A percentile compares a stretch with the other conserved stretches of the same genome.
Evolutionary conservation across 23 red algal genomes (phyloP).

Genomic region (Cyanidioschyzon merolae): DNA sequence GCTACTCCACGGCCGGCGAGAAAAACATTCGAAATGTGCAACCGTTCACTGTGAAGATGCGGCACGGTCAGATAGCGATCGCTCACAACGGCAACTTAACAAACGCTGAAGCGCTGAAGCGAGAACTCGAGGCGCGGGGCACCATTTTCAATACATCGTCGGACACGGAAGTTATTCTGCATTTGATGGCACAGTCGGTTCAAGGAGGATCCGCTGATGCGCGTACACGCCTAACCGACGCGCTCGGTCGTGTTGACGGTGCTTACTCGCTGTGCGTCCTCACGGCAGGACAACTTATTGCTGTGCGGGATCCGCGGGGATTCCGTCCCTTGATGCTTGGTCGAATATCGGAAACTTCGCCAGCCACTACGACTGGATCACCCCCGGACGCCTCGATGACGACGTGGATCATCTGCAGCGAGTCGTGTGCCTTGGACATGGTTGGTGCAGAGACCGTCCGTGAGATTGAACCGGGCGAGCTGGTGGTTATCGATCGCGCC

Average conservation of each 20-base stretch:
- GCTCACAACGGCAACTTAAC: conserved; percentile 98
- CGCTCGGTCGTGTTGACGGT: conserved; percentile 75
- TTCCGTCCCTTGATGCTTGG: conserved; percentile 92
- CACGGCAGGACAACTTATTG: conserved; percentile 37
- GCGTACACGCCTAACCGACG: conserved; percentile 51
- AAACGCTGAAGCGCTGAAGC: conserved; percentile 49
- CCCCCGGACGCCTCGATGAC: not conserved
- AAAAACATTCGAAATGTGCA: conserved; percentile 92
- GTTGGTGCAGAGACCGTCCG: conserved; percentile 57
- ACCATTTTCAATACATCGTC: conserved; percentile 89
- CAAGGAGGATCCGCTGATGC: conserved; percentile 19
- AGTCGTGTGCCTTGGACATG: conserved; percentile 84
- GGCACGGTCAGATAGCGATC: conserved; percentile 73
- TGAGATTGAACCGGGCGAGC: conserved; percentile 92
- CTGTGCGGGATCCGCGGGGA: conserved; percentile 82
- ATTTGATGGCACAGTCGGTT: conserved; percentile 92
- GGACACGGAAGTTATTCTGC: conserved; percentile 87
- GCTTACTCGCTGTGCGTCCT: conserved; percentile 78
- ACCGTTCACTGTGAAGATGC: conserved; percentile 65
- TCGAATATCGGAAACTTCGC: conserved; percentile 25
- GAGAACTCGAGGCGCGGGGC: conserved; percentile 75
- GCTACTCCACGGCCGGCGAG: conserved; percentile 88
- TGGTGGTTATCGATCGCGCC: conserved; percentile 47
- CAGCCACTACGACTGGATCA: too few relatives aligned
- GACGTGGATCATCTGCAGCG: conserved; percentile 51